Evolutionary conservation across 1,139 yeast genomes (phyloP).

Genomic region (Lodderomyces elongisporus): DNA sequence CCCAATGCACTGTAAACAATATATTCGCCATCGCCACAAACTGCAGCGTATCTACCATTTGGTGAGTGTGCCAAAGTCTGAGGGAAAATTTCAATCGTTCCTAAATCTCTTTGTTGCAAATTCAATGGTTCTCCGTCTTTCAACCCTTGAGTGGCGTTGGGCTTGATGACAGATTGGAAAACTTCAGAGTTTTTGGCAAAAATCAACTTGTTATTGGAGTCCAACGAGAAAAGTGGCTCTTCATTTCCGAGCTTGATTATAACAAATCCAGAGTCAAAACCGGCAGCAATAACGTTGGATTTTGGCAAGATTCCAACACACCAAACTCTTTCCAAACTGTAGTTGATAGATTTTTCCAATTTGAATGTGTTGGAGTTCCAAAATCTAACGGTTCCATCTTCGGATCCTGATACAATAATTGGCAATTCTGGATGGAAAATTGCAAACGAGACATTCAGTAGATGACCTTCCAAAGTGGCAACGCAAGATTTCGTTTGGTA

Average conservation of each 20-base stretch:
- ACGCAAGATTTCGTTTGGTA: slow-evolving; percentile 95
- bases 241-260: slow-evolving; percentile 87
- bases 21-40: slow-evolving; percentile 97
- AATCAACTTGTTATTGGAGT: slow-evolving; percentile 82
- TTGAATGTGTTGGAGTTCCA: slow-evolving; percentile 80
- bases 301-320: slow-evolving; percentile 77
- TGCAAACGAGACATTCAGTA: slow-evolving; percentile 93
- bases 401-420: slow-evolving; percentile 75
- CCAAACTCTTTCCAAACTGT: slow-evolving; percentile 96
- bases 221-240: slow-evolving; percentile 92
- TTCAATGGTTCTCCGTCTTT: slow-evolving; percentile 80
- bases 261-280: slow-evolving; percentile 91
- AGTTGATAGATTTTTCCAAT: slow-evolving; percentile 84
- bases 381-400: slow-evolving; percentile 72
- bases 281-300: slow-evolving; percentile 80
- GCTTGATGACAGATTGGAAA: slow-evolving; percentile 75
- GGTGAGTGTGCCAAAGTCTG: slow-evolving; percentile 86
- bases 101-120: slow-evolving; percentile 80
- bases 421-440: slow-evolving; percentile 96
- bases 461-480: slow-evolving; percentile 90
- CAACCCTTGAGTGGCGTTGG: slow-evolving; percentile 52
- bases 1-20: slow-evolving; percentile 95
- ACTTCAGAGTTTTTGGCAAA: slow-evolving; percentile 92
- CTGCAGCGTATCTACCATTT: slow-evolving; percentile 95
- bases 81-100: slow-evolving; percentile 89